Evolutionary conservation across 2,329 filamentous ascomycete genomes (phyloP).

Genomic region (Penicillium expansum): DNA sequence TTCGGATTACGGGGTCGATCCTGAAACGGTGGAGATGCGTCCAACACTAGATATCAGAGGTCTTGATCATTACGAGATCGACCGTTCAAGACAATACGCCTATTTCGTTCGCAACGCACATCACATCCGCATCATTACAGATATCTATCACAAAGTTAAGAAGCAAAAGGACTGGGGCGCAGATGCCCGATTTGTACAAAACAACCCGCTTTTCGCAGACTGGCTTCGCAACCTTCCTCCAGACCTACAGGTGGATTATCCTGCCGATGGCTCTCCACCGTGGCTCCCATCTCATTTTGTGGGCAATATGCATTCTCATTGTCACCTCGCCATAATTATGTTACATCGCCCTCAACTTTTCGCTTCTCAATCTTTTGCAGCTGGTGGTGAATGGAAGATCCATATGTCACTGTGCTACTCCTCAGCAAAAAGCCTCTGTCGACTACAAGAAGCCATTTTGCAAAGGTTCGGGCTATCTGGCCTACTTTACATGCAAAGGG

Average conservation of each 20-base stretch:
- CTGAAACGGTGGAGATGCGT: constrained; percentile 72
- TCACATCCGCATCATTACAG: constrained; percentile 74
- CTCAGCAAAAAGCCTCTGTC: constrained; percentile 80
- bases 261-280: constrained; percentile 73
- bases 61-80: constrained; percentile 70
- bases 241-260: constrained; percentile 75
- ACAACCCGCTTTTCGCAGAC: constrained; percentile 71
- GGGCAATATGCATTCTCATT: constrained; percentile 86
- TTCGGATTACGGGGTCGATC: constrained; percentile 71
- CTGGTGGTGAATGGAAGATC: constrained; percentile 76
- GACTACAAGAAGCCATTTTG: constrained; percentile 79
- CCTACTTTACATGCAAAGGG: constrained; percentile 85
- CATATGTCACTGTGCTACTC: constrained; percentile 85
- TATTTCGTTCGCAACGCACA: constrained; percentile 75
- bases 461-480: constrained; percentile 74
- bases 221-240: constrained; percentile 76
- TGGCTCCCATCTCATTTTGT: constrained; percentile 85
- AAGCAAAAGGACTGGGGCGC: constrained; percentile 81
- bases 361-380: constrained; percentile 67
- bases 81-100: constrained; percentile 77
- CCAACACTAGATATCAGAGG: constrained; percentile 63
- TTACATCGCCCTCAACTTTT: constrained; percentile 83
- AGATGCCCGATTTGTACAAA: constrained; percentile 75
- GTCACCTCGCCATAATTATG: constrained; percentile 80
- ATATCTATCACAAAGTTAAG: constrained; percentile 69